Conservation (phyloP, 768 basidiomycete species). For the Termitomyces sp. region DNA sequence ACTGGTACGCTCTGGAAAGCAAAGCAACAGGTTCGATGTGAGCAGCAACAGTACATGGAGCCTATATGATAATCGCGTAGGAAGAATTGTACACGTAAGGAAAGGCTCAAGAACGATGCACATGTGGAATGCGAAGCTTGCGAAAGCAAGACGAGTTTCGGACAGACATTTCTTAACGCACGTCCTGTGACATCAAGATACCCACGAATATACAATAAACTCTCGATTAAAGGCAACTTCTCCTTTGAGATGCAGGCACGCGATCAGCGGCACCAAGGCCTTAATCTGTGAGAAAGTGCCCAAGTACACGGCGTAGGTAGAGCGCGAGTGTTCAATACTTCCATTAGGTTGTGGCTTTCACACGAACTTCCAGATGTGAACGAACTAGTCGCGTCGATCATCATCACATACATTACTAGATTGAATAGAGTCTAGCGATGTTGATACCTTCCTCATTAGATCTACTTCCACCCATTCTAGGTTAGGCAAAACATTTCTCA, state of each 20-base stretch:
- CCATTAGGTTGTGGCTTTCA: not conserved
- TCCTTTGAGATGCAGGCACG: not conserved
- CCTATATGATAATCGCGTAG: not conserved
- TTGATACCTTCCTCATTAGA: not conserved
- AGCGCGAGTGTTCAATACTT: too few relatives aligned
- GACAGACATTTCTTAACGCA: not conserved
- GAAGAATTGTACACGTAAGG: not conserved
- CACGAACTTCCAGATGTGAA: not conserved
- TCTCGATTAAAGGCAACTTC: not conserved
- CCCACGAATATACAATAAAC: not conserved
- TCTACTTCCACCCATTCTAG: not conserved
- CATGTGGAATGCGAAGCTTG: not conserved
- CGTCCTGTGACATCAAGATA: not conserved
- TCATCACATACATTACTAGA: not conserved
- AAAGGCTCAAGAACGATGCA: not conserved
- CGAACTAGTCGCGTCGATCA: not conserved
- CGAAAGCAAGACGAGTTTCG: too few relatives aligned
- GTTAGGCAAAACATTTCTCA: conserved; percentile 48
- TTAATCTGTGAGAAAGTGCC: not conserved
- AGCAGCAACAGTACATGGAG: not conserved
- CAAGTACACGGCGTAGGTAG: not conserved
- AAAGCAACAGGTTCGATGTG: too few relatives aligned
- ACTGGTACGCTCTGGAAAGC: not conserved
- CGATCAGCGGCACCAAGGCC: not conserved
- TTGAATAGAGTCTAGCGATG: not conserved